Conservation (phyloP, 805 yeast genomes). For the Candida golubevii region DNA sequence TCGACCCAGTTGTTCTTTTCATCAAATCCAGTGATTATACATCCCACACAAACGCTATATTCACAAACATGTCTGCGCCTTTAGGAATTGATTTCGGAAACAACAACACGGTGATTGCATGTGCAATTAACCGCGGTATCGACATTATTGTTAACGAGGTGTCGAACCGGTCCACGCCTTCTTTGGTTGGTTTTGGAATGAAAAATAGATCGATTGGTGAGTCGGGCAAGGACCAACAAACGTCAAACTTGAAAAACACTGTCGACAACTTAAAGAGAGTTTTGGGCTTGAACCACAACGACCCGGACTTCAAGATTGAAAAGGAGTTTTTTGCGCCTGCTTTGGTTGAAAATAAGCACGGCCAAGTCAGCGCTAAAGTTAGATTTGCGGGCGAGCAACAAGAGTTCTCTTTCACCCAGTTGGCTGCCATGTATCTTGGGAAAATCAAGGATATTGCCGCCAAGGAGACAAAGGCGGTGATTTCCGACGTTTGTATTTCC, state of each 20-base stretch:
- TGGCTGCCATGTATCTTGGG: conserved; percentile 91
- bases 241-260: conserved; percentile 93
- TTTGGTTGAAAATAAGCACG: conserved; percentile 65
- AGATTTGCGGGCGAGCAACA: conserved; percentile 74
- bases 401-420: conserved; percentile 82
- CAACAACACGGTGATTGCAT: conserved; percentile 85
- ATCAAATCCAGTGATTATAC: background rate
- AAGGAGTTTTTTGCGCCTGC: conserved; percentile 68
- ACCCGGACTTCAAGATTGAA: conserved; percentile 77
- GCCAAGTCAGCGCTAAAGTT: conserved; percentile 80
- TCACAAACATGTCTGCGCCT: conserved; percentile 72
- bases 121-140: conserved; percentile 97
- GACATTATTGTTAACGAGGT: conserved; percentile 98
- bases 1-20: no score
- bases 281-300: conserved; percentile 68
- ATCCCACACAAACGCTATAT: background rate
- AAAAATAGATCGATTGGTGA: conserved; percentile 94
- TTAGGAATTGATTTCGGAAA: conserved; percentile 98
- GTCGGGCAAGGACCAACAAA: conserved; percentile 92
- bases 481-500: conserved; percentile 86
- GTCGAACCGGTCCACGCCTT: conserved; percentile 94
- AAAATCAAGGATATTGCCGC: conserved; percentile 78
- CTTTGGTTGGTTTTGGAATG: conserved; percentile 83
- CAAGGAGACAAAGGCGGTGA: conserved; percentile 76
- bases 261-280: conserved; percentile 93